phyloP scores from a whole-genome alignment of 2,329 filamentous ascomycete genomes.

The Hypomyces perniciosus region DNA sequence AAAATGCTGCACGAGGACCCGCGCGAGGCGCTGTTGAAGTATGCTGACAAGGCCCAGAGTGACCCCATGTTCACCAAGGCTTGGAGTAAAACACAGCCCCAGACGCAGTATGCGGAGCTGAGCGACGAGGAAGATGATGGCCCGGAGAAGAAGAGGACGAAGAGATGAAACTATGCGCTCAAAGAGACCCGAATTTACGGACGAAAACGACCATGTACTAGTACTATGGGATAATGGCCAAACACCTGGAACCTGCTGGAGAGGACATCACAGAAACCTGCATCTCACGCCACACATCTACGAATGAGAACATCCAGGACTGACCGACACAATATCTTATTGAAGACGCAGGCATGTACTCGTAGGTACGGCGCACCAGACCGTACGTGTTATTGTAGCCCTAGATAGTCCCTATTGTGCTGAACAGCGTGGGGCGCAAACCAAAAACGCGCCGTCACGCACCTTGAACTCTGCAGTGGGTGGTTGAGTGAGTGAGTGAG shows the following conservation, averaged over 20 bases:
- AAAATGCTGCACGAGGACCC: slow-evolving; percentile 96
- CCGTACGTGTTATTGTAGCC: no score
- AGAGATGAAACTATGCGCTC: slow-evolving; percentile 35
- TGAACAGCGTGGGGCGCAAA: neutral
- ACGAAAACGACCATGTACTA: no score
- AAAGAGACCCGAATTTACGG: no score
- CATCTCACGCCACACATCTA: no score
- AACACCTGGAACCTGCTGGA: no score
- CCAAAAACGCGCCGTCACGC: neutral
- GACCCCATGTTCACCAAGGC: slow-evolving; percentile 93
- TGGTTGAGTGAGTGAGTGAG: no score
- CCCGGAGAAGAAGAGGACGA: slow-evolving; percentile 60
- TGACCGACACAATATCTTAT: no score
- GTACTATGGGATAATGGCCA: no score
- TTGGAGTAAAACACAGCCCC: slow-evolving; percentile 86
- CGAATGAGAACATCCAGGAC: no score
- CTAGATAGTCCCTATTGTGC: neutral
- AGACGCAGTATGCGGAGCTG: slow-evolving; percentile 82
- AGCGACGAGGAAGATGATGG: slow-evolving; percentile 76
- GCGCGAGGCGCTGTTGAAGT: slow-evolving; percentile 86
- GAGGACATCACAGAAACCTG: no score
- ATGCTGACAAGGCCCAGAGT: slow-evolving; percentile 86
- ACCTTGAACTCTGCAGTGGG: neutral
- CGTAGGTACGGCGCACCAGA: no score
- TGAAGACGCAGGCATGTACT: no score